Conservation (phyloP, 805 yeast species). For the Cyberlindnera xishuangbannaensis region DNA sequence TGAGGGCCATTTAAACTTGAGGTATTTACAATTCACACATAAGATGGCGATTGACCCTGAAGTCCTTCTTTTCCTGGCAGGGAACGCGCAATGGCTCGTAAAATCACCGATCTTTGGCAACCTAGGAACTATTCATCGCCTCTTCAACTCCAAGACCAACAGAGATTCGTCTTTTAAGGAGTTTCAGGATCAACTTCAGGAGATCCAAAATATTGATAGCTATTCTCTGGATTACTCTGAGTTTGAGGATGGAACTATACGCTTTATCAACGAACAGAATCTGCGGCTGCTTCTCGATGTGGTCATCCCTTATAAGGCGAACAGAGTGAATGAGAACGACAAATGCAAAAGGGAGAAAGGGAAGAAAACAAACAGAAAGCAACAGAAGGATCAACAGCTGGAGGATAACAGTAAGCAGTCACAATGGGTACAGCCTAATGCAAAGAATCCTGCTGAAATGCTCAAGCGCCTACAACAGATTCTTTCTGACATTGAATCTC, state of each 20-base stretch:
- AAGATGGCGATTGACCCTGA: no score
- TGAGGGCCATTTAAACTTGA: no score
- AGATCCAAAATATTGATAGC: slow-evolving; percentile 10
- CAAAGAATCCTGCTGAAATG: no score
- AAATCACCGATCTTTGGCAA: slow-evolving; percentile 15
- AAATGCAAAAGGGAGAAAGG: slow-evolving; percentile 1
- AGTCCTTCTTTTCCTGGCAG: slow-evolving; percentile 7
- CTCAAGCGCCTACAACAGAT: slow-evolving; percentile 4
- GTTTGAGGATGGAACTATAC: slow-evolving; percentile 3
- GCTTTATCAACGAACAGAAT: slow-evolving; percentile 18
- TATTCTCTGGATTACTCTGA: slow-evolving; percentile 6
- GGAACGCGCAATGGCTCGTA: slow-evolving; percentile 10
- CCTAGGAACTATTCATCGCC: slow-evolving; percentile 6
- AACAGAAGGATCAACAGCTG: no score
- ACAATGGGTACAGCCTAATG: no score
- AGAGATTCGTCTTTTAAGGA: slow-evolving; percentile 2
- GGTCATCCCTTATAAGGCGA: background rate
- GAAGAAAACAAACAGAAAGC: slow-evolving; percentile 1
- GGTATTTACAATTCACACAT: no score
- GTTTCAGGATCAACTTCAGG: slow-evolving; percentile 7
- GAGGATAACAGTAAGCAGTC: no score
- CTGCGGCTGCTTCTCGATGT: slow-evolving; percentile 5
- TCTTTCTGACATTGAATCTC: slow-evolving; percentile 3
- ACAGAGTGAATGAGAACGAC: slow-evolving; percentile 1
- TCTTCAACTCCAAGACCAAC: slow-evolving; percentile 11